phyloP scores from a whole-genome alignment of 2,329 filamentous ascomycete genomes.

The Ilyonectria sp. region DNA sequence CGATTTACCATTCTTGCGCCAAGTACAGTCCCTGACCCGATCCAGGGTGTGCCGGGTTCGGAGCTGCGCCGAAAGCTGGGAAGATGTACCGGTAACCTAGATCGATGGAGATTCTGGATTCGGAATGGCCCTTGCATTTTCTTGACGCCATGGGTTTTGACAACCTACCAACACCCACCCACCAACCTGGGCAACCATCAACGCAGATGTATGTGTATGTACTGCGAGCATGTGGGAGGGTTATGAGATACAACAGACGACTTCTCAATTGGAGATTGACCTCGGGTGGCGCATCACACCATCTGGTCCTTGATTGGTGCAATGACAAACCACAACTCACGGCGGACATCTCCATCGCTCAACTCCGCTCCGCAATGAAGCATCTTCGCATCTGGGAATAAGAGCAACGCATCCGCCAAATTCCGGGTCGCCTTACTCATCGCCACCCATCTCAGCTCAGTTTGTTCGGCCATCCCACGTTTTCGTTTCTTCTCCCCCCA shows the following conservation, averaged over 20 bases:
- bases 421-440: slow-evolving; percentile 20
- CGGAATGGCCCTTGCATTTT: slow-evolving; percentile 27
- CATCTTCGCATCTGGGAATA: background rate
- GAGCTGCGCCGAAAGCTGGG: slow-evolving; percentile 21
- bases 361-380: slow-evolving; percentile 6
- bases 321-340: slow-evolving; percentile 27
- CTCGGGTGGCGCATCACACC: background rate
- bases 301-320: slow-evolving; percentile 16
- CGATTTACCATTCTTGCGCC: slow-evolving; percentile 1
- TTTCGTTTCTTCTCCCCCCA: slow-evolving; percentile 2
- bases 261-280: background rate
- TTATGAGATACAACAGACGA: background rate
- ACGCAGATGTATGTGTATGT: background rate
- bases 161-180: background rate
- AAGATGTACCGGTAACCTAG: background rate
- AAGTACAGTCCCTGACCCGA: background rate
- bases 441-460: background rate
- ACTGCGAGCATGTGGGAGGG: background rate
- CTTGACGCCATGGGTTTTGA: background rate
- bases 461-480: background rate
- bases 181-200: slow-evolving; percentile 23
- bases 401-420: background rate
- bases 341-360: background rate
- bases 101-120: slow-evolving; percentile 24
- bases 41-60: slow-evolving; percentile 22